Evolutionary conservation across 495 filamentous ascomycete species (phyloP).

Genomic region (Aspergillus steynii): DNA sequence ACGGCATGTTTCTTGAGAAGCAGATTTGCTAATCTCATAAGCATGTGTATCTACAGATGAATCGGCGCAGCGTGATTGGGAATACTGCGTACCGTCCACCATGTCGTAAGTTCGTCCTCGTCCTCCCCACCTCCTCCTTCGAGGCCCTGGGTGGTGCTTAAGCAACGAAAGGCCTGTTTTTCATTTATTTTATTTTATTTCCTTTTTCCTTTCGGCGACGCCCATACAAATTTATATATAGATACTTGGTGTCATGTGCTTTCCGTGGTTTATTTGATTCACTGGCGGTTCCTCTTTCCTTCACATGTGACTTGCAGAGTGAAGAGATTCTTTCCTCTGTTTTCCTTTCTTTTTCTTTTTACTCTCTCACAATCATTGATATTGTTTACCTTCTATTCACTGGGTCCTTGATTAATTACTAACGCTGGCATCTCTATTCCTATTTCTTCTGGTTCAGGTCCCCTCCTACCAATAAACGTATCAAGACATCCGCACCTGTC

Average conservation of each 20-base stretch:
- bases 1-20: constrained; percentile 36
- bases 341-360: background rate
- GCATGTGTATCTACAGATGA: constrained; percentile 49
- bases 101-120: constrained; percentile 54
- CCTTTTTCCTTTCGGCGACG: constrained; percentile 7
- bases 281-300: background rate
- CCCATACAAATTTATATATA: constrained; percentile 13
- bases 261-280: constrained; percentile 8
- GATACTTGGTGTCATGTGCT: constrained; percentile 18
- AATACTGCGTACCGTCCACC: constrained; percentile 39
- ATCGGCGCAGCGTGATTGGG: constrained; percentile 41
- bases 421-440: constrained; percentile 8
- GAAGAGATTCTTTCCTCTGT: background rate
- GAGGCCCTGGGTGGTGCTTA: constrained; percentile 4
- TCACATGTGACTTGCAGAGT: constrained; percentile 7
- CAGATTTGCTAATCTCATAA: constrained; percentile 45
- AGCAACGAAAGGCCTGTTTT: background rate
- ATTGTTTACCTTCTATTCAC: background rate
- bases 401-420: constrained; percentile 1
- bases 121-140: constrained; percentile 13
- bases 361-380: constrained; percentile 2
- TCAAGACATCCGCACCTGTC: constrained; percentile 42
- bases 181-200: constrained; percentile 1
- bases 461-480: constrained; percentile 45
- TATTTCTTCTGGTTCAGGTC: constrained; percentile 29